Base-by-base conservation (phyloP, 345 rosid species). In the Heritiera littoralis region DNA sequence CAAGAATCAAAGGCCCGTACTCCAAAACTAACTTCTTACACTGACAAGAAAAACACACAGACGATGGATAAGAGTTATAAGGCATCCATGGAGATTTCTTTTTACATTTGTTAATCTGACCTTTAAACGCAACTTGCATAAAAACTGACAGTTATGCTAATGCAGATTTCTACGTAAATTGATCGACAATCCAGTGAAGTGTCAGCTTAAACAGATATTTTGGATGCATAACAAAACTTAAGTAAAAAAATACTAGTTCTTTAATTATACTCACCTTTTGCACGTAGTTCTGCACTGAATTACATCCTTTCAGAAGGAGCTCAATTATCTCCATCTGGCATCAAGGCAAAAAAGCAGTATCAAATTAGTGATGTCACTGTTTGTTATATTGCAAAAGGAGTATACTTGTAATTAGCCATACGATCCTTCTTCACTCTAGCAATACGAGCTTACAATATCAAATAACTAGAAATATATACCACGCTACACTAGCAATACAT, bases 1-100 rank as follows among this genome's bases (percentile, higher is more conserved):
- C 75, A 46, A 93, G 94, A 78, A 93, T 75, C 74, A 91, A 41
- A 18, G 99, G 99, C 9, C 94, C 97, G 11, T 93, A 93, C 89
- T 89, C 90, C 2, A 93, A 92, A n/a, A 95, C 98, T 88, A 93
- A 41, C 87, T 79, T 91, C 89, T 95, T 92, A 83, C 98, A 95
- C 98, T 92, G 92, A 87, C 72, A 85, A 17, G 9, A 45, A 35
- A 56, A 43, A 35, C 28, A 40, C 59, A 32, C 58, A 23, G 13
- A 40, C 5, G 5, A 0, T 13, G 38, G n/a, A 12, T 30, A 17
- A 13, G 63, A 38, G 49, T 66, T 38, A 40, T 0, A 40, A 35
- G 9, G 35, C 69, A 61, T 8, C 38, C 67, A 63, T 11, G 40
- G 41, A 18, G 3, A 18, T 56, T 18, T 56, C 23, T 17, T 17